These are phyloP conservation scores for Biscutella auriculata DNA, from an alignment of 441 rosid genomes.

Conservation along the genomic window DNA sequence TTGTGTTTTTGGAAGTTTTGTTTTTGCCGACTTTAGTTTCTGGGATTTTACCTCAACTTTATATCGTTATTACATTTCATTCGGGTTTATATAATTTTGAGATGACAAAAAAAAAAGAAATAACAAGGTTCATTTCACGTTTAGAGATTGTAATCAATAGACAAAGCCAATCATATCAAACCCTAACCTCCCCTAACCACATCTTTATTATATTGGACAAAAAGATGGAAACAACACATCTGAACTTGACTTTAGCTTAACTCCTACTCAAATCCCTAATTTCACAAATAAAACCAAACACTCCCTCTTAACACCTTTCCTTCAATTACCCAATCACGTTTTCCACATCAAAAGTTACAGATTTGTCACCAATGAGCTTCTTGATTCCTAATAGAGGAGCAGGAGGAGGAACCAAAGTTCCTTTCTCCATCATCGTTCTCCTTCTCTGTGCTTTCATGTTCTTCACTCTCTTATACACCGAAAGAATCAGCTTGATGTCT, in stretches of 20 bases:
- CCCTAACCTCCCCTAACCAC: slow-evolving; percentile 22
- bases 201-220: slow-evolving; percentile 8
- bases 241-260: slow-evolving; percentile 57
- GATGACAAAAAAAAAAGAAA: too few relatives aligned
- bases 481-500: slow-evolving; percentile 35
- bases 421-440: slow-evolving; percentile 33
- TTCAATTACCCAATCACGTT: slow-evolving; percentile 16
- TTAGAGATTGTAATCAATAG: slow-evolving; percentile 9
- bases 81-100: too few relatives aligned
- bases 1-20: too few relatives aligned
- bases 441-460: slow-evolving; percentile 40
- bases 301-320: neutral
- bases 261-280: slow-evolving; percentile 55
- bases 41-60: too few relatives aligned
- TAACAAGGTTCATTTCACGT: slow-evolving; percentile 22
- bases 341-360: slow-evolving; percentile 10
- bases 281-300: slow-evolving; percentile 17
- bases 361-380: slow-evolving; percentile 33
- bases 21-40: too few relatives aligned
- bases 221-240: slow-evolving; percentile 21
- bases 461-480: slow-evolving; percentile 43
- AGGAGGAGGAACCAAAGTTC: slow-evolving; percentile 30
- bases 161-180: neutral
- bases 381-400: slow-evolving; percentile 23
- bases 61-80: too few relatives aligned